Evolutionary conservation across 306 rosid species (phyloP).

Genomic region (Senna tora): DNA sequence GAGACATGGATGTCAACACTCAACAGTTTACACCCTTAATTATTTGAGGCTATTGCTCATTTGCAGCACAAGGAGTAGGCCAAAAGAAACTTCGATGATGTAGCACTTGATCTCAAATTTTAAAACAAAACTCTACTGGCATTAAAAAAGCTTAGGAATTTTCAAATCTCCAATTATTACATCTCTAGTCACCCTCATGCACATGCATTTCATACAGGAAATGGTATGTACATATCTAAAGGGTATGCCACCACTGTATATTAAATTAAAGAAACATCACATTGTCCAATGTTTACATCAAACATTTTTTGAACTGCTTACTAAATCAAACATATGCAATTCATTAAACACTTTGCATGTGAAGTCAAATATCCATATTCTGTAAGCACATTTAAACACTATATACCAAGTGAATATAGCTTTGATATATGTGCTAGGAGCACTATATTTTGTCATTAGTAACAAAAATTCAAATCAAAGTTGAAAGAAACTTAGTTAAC

Average conservation of each 20-base stretch:
- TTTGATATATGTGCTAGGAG: background rate
- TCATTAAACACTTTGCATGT: constrained; percentile 18
- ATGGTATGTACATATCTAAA: background rate
- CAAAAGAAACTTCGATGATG: background rate
- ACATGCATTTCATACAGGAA: constrained; percentile 4
- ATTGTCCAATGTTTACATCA: background rate
- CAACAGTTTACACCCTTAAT: background rate
- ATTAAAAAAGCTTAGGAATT: background rate
- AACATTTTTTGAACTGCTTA: background rate
- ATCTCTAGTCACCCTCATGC: background rate
- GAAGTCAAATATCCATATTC: constrained; percentile 7
- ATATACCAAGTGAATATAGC: constrained; percentile 19
- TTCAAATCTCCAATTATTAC: constrained; percentile 12
- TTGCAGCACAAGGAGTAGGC: constrained; percentile 1
- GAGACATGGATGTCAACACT: background rate
- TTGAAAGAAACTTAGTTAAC: constrained; percentile 11
- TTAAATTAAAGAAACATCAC: background rate
- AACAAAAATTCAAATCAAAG: constrained; percentile 31
- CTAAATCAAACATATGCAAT: constrained; percentile 22
- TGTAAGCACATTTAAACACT: background rate
- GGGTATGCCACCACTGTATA: background rate
- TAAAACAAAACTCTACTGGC: background rate
- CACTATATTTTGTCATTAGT: constrained; percentile 19
- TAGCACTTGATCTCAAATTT: background rate
- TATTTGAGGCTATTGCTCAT: background rate